These are phyloP conservation scores for Fusarium mangiferae DNA, from an alignment of 2,329 filamentous ascomycete genomes.

Conservation along the genomic window DNA sequence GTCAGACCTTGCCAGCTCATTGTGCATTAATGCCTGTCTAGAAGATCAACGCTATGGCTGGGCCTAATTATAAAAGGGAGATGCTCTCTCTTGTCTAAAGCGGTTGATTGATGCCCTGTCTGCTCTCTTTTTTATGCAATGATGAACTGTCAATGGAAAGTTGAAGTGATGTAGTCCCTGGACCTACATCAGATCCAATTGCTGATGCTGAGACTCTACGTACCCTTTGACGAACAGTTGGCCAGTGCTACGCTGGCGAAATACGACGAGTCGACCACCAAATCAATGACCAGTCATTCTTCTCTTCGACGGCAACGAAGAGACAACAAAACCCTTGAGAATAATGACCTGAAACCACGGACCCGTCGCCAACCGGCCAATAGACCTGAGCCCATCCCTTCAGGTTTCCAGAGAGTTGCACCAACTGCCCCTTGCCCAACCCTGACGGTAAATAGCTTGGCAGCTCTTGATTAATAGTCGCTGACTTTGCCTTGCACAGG, in stretches of 20 bases:
- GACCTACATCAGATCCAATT: neutral
- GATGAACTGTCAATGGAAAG: neutral
- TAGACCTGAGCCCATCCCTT: slow-evolving; percentile 21
- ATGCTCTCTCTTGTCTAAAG: slow-evolving; percentile 8
- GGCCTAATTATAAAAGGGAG: slow-evolving; percentile 37
- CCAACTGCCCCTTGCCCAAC: slow-evolving; percentile 25
- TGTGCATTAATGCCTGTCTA: slow-evolving; percentile 40
- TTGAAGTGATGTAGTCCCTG: slow-evolving; percentile 1
- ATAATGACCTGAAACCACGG: slow-evolving; percentile 14
- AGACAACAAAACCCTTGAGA: neutral
- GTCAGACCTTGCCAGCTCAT: slow-evolving; percentile 44
- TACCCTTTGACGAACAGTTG: slow-evolving; percentile 42
- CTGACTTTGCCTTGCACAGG: slow-evolving; percentile 25
- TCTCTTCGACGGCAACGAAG: neutral
- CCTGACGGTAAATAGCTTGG: slow-evolving; percentile 23
- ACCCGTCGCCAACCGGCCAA: slow-evolving; percentile 34
- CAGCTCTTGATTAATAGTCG: slow-evolving; percentile 5
- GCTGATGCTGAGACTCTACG: slow-evolving; percentile 10
- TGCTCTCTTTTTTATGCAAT: neutral
- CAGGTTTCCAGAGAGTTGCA: slow-evolving; percentile 21
- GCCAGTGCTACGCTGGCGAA: slow-evolving; percentile 40
- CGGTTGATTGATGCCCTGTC: neutral
- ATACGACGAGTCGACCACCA: slow-evolving; percentile 38
- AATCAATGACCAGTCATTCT: slow-evolving; percentile 31
- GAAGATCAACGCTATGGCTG: slow-evolving; percentile 29